Conservation (phyloP, 352 stramenopile genomes). For the Pythium rhizo-oryzae region DNA sequence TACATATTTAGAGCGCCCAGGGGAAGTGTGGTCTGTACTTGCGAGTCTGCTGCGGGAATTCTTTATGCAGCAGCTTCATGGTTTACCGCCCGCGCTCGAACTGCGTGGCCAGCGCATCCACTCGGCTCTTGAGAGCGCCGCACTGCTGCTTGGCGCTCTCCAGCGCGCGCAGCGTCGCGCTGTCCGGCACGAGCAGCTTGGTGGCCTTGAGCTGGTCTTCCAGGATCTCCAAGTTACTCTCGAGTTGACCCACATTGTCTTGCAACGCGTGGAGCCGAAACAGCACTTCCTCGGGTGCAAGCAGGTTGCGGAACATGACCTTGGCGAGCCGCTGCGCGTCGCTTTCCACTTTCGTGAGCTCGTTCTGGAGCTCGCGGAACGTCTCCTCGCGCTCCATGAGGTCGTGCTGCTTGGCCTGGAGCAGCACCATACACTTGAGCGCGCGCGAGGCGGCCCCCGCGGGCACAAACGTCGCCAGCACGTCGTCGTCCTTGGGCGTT, state of each 20-base stretch:
- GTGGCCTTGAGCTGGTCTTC: slow-evolving; percentile 42
- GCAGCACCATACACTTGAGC: slow-evolving; percentile 75
- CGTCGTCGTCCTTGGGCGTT: slow-evolving; percentile 43
- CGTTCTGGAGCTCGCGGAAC: slow-evolving; percentile 63
- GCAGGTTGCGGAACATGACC: slow-evolving; percentile 59
- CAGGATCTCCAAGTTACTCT: slow-evolving; percentile 52
- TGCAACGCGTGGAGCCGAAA: slow-evolving; percentile 46
- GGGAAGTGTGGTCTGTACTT: too few relatives aligned
- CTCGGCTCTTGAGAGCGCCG: slow-evolving; percentile 3
- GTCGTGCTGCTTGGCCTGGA: slow-evolving; percentile 61
- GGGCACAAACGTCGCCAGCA: slow-evolving; percentile 22
- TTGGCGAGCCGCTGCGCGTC: slow-evolving; percentile 37
- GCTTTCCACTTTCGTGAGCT: slow-evolving; percentile 46
- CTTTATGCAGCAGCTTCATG: neutral
- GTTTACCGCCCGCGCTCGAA: slow-evolving; percentile 14
- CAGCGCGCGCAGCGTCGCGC: slow-evolving; percentile 19
- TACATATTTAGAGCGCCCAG: slow-evolving; percentile 21
- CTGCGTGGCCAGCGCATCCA: slow-evolving; percentile 14
- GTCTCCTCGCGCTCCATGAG: slow-evolving; percentile 66
- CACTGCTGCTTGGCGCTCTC: slow-evolving; percentile 17
- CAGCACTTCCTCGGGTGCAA: slow-evolving; percentile 48
- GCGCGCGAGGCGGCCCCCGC: slow-evolving; percentile 21
- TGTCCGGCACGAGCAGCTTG: slow-evolving; percentile 17
- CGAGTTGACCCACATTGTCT: slow-evolving; percentile 40
- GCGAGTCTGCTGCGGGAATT: too few relatives aligned